Evolutionary conservation across 768 basidiomycete species (phyloP), one percentile per base, ranked within the genome.

Genomic region (Pleurotus eryngii): DNA sequence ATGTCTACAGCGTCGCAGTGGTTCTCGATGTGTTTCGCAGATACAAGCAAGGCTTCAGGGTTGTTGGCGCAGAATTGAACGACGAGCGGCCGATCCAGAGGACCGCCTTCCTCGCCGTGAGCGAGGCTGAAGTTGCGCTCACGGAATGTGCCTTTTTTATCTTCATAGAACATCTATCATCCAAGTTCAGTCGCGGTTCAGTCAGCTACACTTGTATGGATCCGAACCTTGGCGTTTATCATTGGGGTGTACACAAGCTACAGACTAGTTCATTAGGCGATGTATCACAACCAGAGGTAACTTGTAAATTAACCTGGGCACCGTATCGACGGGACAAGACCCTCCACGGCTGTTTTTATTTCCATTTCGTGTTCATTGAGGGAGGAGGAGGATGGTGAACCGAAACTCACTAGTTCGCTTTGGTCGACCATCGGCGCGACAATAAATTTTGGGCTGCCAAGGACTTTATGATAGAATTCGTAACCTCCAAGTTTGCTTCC

Each of bases 341-440:
- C 60, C 96, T 82, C 90, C 92, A 98, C 5, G 96, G 90, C 95
- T 98, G 65, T 7, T 22, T 12, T 18, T 3, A 8, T 35, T 35
- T 35, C 30, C 8, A 9, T 35, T 35, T 9, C 30, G 20, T 43
- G 24, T 61, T 38, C 61, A 61, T 26, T 26, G 24, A 26, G 24
- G 24, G 24, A 26, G 24, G 24, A 5, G 24, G 14, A 17, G 40
- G 57, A 59, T 48, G 49, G 15, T 47, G 53, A 55, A 27, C n/a
- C 15, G 35, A 39, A 17, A 22, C 89, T 64, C 64, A 97, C 95
- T 70, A 98, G 79, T 71, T 98, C 96, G 66, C 90, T 92, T 75
- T 97, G 94, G 70, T 98, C 97, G 0, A 98, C 97, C 97, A 99
- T 99, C 15, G 97, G 97, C 7, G 93, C 96, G 15, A 98, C 92